Evolutionary conservation across 352 stramenopile genomes (phyloP), one percentile per base, ranked within the genome.

Genomic region (Globisporangium megalacanthum): DNA sequence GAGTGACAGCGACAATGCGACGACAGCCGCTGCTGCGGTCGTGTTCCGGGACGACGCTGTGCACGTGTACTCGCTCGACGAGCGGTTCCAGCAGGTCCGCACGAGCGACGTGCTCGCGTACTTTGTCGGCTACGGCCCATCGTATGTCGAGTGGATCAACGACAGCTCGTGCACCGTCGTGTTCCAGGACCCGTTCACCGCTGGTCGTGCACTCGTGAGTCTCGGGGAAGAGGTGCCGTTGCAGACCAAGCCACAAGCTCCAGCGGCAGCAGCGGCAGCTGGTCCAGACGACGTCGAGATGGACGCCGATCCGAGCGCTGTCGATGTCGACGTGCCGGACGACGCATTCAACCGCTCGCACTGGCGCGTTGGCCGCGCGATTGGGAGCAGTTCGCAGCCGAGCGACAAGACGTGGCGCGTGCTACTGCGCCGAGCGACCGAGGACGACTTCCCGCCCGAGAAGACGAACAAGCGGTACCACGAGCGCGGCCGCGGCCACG

Each of bases 61-160:
- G 49, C 84, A 92, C 68, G 68, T 92, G 70, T 94, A 94, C 60
- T 88, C 79, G 42, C 70, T 92, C 10, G 84, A 92, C 56, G 75
- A 89, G 2, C 73, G 75, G 19, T 92, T 92, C 50, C 84, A 89
- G 56, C 74, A 86, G 53, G 83, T 94, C 19, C 80, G 84, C 44
- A 92, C 82, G 48, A 88, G 68, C 54, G 84, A 94, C 54, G 65
- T 94, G 17, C 68, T 92, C 60, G 74, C 64, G 42, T 94, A 92
- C 51, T 94, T 94, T 56, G 60, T 68, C 0, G 84, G 80, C 7
- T 94, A 90, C 55, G 80, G 82, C 0, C 84, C 84, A 14, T 89
- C 81, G 20, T 94, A 94, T 67, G 80, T 94, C 45, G 84, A 94
- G 58, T 94, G 84, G 84, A 73, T 92, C 65, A 92, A 94, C 69